Conservation (phyloP, 2,329 filamentous ascomycete genomes). For the Niveomyces coronatus region DNA sequence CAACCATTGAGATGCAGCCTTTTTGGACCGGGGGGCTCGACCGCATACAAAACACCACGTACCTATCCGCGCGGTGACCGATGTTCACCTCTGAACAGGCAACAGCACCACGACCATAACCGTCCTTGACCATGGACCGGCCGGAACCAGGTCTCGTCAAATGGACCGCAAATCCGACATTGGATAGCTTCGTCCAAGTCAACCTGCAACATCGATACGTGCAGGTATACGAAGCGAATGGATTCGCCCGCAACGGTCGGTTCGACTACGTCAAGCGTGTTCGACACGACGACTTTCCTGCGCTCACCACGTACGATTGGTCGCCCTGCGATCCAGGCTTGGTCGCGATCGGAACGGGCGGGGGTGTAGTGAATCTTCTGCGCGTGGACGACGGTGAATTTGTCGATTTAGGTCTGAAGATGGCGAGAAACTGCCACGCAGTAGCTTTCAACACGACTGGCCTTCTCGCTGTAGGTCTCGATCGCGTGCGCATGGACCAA, state of each 20-base stretch:
- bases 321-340: constrained; percentile 52
- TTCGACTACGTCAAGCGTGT: constrained; percentile 49
- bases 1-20: no score
- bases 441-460: constrained; percentile 68
- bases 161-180: constrained; percentile 50
- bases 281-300: constrained; percentile 53
- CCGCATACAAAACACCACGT: no score
- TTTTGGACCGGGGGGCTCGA: no score
- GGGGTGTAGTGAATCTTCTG: constrained; percentile 65
- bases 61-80: no score
- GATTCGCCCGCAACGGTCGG: constrained; percentile 42
- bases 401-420: constrained; percentile 59
- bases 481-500: constrained; percentile 71
- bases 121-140: constrained; percentile 36
- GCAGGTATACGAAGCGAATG: constrained; percentile 52
- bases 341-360: constrained; percentile 64
- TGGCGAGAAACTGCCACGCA: constrained; percentile 69
- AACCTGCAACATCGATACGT: constrained; percentile 54
- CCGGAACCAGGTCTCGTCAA: constrained; percentile 54
- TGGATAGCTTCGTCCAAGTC: constrained; percentile 54
- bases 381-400: constrained; percentile 59
- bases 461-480: constrained; percentile 66
- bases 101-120: not conserved
- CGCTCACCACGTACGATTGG: constrained; percentile 57
- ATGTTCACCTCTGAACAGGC: not conserved